Percentiles rank a stretch among this genome's conserved stretches.
Evolutionary conservation across 2,329 filamentous ascomycete species (phyloP).

Genomic region (Botrytis byssoidea): DNA sequence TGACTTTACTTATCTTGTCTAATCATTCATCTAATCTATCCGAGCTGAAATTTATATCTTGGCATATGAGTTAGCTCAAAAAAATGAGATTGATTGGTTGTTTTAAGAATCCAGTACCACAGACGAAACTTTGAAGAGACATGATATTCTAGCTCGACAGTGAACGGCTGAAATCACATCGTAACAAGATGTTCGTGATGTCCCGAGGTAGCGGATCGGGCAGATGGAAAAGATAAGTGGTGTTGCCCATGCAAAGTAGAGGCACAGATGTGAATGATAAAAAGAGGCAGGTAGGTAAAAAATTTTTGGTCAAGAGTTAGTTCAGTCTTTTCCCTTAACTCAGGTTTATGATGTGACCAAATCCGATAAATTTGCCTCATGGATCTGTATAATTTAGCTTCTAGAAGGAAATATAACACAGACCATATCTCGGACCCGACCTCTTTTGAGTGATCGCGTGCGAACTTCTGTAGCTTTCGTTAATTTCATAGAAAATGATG

Average conservation of each 20-base stretch:
- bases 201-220: neutral
- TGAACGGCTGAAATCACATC: neutral
- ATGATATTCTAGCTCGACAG: neutral
- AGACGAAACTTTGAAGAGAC: neutral
- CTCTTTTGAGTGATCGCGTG: neutral
- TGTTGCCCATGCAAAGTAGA: neutral
- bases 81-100: neutral
- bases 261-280: neutral
- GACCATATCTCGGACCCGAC: neutral
- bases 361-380: neutral
- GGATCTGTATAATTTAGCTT: neutral
- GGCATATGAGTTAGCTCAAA: neutral
- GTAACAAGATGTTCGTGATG: neutral
- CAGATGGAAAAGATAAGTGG: neutral
- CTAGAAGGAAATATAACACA: neutral
- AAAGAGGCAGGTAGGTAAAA: neutral
- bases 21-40: neutral
- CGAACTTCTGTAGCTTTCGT: neutral
- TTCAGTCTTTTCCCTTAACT: neutral
- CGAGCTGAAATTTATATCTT: neutral
- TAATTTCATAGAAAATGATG: conserved; percentile 1
- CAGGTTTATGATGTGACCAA: neutral
- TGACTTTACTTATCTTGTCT: neutral
- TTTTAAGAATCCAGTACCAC: too few species aligned
- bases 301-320: neutral